Evolutionary conservation across 208 protist species (phyloP), one percentile per base, ranked within the genome.

Genomic region (Crithidia acanthocephali): DNA sequence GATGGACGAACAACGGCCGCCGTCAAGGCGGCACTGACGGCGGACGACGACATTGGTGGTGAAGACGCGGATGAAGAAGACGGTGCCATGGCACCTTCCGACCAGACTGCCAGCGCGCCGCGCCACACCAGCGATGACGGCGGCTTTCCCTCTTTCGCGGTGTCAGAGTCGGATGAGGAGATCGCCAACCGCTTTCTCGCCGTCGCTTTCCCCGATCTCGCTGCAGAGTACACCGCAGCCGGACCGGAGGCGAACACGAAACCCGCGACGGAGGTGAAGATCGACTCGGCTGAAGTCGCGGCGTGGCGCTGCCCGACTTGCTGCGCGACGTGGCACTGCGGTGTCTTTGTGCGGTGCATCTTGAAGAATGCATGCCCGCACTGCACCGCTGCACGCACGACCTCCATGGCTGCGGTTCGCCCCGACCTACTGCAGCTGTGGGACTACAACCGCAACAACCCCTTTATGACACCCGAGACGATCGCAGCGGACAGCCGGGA

Each of bases 261-360:
- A 23, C 78, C 74, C 11, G 59, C 91, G 2, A 64, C 67, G 30
- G 70, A 83, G 16, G 72, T 93, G 5, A n/a, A 70, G 4, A 56
- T 80, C 1, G 84, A 92, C 73, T 80, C 71, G 18, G 81, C 81
- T 0, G 74, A 57, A 28, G 76, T 92, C 16, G 84, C 77, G 6
- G 60, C 48, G 50, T 95, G 91, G 88, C 70, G 76, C 28, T 95
- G 91, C 69, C 27, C 62, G 16, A 67, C 40, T 27, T 95, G 91
- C 74, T 33, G 42, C n/a, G 50, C 80, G 11, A 64, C 61, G 16
- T 95, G 91, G 88, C 72, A 65, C n/a, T 84, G 83, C 45, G 85
- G 74, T 10, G 74, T 93, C 2, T 92, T 95, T 68, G 75, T 92
- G 53, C 91, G 91, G 9, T 90, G 81, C 47, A 76, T 85, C 13